Percentiles rank a stretch among this genome's conserved stretches.
phyloP scores from a whole-genome alignment of 768 basidiomycete genomes.

The Pholiota molesta region DNA sequence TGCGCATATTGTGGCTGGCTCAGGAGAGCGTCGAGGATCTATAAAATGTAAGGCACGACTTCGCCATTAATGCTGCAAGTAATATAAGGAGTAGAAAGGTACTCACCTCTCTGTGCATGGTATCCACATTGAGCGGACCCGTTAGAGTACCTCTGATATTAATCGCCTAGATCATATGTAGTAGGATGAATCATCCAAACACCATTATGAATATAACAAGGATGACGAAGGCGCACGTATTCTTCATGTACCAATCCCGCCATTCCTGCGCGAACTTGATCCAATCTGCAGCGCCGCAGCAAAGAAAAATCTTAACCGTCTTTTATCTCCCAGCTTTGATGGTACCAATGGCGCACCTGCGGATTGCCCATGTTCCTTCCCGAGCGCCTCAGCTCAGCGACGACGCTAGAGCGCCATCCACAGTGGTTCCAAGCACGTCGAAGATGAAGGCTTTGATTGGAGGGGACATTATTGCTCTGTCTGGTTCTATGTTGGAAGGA shows the following conservation, averaged over 20 bases:
- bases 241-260: conserved; percentile 52
- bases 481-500: no score
- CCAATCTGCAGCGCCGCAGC: conserved; percentile 37
- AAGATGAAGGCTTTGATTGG: conserved; percentile 47
- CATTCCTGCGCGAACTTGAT: conserved; percentile 56
- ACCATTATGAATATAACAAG: no score
- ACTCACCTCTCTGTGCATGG: conserved; percentile 57
- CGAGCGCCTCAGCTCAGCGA: conserved; percentile 34
- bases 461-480: not conserved
- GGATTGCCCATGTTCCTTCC: conserved; percentile 27
- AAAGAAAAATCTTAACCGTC: not conserved
- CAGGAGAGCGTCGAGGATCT: conserved; percentile 39
- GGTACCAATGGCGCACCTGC: conserved; percentile 19
- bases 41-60: not conserved
- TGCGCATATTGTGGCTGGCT: conserved; percentile 49
- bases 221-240: conserved; percentile 36
- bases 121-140: conserved; percentile 56
- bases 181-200: not conserved
- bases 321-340: not conserved
- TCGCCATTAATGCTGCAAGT: not conserved
- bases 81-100: not conserved
- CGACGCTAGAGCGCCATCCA: conserved; percentile 46
- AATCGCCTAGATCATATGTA: not conserved
- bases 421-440: conserved; percentile 54
- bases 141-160: not conserved